phyloP scores from a whole-genome alignment of 108 stramenopile species.

The Skeletonema grethae region DNA sequence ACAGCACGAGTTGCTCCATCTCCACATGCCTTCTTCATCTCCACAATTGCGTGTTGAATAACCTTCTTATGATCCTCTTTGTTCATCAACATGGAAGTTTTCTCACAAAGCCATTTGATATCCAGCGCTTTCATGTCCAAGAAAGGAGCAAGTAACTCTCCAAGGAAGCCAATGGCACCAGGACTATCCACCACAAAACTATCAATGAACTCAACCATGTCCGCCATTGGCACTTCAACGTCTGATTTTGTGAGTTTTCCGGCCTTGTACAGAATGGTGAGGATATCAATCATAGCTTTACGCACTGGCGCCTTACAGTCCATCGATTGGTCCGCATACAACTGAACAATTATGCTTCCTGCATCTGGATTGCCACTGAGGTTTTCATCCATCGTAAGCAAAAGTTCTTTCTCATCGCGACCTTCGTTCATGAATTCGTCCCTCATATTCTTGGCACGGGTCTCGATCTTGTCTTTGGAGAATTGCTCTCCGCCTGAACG shows the following conservation, averaged over 20 bases:
- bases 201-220: slow-evolving; percentile 77
- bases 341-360: slow-evolving; percentile 56
- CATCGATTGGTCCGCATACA: slow-evolving; percentile 55
- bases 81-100: slow-evolving; percentile 10
- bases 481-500: slow-evolving; percentile 38
- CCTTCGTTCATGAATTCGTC: slow-evolving; percentile 68
- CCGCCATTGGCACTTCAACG: slow-evolving; percentile 52
- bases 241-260: slow-evolving; percentile 55
- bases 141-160: slow-evolving; percentile 59
- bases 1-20: slow-evolving; percentile 12
- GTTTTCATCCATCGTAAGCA: slow-evolving; percentile 69
- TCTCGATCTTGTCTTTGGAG: slow-evolving; percentile 60
- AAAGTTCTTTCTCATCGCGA: slow-evolving; percentile 61
- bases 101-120: slow-evolving; percentile 62
- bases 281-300: slow-evolving; percentile 53
- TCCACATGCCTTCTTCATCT: slow-evolving; percentile 14
- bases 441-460: slow-evolving; percentile 66
- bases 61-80: slow-evolving; percentile 21
- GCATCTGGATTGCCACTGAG: slow-evolving; percentile 58
- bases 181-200: slow-evolving; percentile 68
- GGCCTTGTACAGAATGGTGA: slow-evolving; percentile 59
- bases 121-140: slow-evolving; percentile 54
- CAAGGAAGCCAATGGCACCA: slow-evolving; percentile 60
- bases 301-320: slow-evolving; percentile 76
- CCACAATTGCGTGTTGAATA: slow-evolving; percentile 16